Base-by-base conservation (phyloP, 2,329 filamentous ascomycete genomes). In the Volutella citrinella region DNA sequence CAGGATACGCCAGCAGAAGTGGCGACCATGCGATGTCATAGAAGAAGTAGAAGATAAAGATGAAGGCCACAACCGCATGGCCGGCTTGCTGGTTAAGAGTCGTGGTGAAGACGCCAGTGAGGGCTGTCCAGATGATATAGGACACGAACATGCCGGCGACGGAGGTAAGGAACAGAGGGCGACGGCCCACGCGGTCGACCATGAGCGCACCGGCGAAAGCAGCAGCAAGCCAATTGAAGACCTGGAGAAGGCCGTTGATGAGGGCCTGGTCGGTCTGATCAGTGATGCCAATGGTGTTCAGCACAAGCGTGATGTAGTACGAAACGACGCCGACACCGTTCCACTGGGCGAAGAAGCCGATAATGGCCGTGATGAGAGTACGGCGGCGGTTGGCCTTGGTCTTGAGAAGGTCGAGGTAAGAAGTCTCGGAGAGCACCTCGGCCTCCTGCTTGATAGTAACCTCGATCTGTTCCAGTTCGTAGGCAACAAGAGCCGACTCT, bases 221-320 rank as follows among this genome's bases (percentile, higher is more conserved):
- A 6, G 32, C 10, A 18, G 20, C 26, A 15, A 20, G 7, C 8
- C 29, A 16, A 19, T 35, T 35, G 12, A 35, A 35, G 4, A 35
- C 15, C 19, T 35, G 32, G 3, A 35, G 27, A 7, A 13, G 10
- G 10, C 32, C 32, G 19, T 35, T 35, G 27, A 35, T 30, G 10
- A 35, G 27, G 5, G 27, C 13, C 26, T 35, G 26, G 12, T 19
- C 12, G 5, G 15, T 19, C 4, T 21, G 10, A 17, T 29, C 15
- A 16, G 32, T 35, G 21, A 35, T 25, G 15, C 32, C 32, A 16
- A 35, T 13, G 16, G 5, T 9, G 10, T 29, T 25, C 12, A 35
- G 20, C 13, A 35, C 32, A 5, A 35, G 21, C 3, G 7, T n/a
- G 6, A 35, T 12, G 16, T 29, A 35, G 15, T 35, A 35, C 4